Evolutionary conservation across 768 basidiomycete genomes (phyloP).

Genomic region (Russula ochroleuca): DNA sequence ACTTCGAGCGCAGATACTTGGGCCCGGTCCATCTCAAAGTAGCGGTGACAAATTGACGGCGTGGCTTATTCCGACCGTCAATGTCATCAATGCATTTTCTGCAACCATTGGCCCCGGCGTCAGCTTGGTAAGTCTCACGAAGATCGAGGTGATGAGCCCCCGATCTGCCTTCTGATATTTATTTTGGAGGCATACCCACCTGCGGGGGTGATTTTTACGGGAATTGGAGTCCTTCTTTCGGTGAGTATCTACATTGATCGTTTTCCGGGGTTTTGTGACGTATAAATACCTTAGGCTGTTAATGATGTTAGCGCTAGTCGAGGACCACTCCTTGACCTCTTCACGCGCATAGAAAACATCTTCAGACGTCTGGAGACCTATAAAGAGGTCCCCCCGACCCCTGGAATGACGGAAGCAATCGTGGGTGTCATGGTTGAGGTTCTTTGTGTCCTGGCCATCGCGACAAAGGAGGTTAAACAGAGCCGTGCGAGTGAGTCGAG

Average conservation of each 20-base stretch:
- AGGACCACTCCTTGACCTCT: background rate
- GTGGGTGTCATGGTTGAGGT: background rate
- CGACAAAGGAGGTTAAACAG: background rate
- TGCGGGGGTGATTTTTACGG: too few species aligned
- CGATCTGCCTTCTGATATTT: too few species aligned
- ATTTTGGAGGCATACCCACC: too few species aligned
- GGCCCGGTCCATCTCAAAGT: too few species aligned
- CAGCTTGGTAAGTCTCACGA: too few species aligned
- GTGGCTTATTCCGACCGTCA: too few species aligned
- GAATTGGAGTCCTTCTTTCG: too few species aligned
- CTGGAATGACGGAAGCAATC: background rate
- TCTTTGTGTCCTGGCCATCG: background rate
- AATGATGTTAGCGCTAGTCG: background rate
- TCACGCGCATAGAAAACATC: background rate
- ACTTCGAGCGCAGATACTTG: too few species aligned
- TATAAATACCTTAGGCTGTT: background rate
- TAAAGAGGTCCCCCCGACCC: background rate
- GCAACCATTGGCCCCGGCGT: too few species aligned
- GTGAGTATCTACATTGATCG: too few species aligned
- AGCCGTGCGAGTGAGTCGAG: background rate
- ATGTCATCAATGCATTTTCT: too few species aligned
- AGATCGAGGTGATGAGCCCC: background rate
- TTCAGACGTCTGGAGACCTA: background rate
- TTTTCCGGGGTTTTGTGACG: background rate
- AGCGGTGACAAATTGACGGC: too few species aligned